A percentile compares a stretch with the other conserved stretches of the same genome.
phyloP scores from a whole-genome alignment of 495 filamentous ascomycete species.

The Penicillium longicatenatum region DNA sequence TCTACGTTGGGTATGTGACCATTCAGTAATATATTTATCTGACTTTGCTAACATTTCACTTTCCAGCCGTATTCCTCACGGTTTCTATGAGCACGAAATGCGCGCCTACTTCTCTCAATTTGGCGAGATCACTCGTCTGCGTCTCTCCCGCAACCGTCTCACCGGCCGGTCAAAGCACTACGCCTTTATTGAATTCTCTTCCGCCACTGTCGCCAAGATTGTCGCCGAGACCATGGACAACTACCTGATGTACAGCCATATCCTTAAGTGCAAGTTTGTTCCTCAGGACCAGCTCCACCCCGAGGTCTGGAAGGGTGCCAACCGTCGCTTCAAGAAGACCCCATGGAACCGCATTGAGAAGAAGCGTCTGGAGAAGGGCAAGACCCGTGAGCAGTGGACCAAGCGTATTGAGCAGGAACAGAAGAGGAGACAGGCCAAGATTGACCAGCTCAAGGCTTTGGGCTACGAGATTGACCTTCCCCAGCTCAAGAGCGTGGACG shows the following conservation, averaged over 20 bases:
- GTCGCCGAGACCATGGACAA: slow-evolving; percentile 95
- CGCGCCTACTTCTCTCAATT: slow-evolving; percentile 94
- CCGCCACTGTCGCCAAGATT: slow-evolving; percentile 76
- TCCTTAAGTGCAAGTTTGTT: slow-evolving; percentile 82
- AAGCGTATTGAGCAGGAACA: slow-evolving; percentile 70
- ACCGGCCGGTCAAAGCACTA: slow-evolving; percentile 89
- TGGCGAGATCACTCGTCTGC: slow-evolving; percentile 75
- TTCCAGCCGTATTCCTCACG: slow-evolving; percentile 75
- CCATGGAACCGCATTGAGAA: slow-evolving; percentile 85
- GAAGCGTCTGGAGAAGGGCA: slow-evolving; percentile 66
- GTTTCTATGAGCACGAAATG: slow-evolving; percentile 98
- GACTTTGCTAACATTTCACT: slow-evolving; percentile 9
- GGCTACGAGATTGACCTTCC: slow-evolving; percentile 85
- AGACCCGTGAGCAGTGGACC: slow-evolving; percentile 73
- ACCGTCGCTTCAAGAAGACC: slow-evolving; percentile 81
- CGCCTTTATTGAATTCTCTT: slow-evolving; percentile 88
- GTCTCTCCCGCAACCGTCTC: slow-evolving; percentile 86
- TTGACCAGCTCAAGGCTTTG: slow-evolving; percentile 72
- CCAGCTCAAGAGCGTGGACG: slow-evolving; percentile 65
- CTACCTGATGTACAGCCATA: slow-evolving; percentile 91
- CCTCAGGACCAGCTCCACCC: slow-evolving; percentile 75
- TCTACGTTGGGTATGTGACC: slow-evolving; percentile 71
- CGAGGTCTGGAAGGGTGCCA: slow-evolving; percentile 82
- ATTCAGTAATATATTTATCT: background rate
- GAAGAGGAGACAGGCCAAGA: slow-evolving; percentile 62